Evolutionary conservation across 2,329 filamentous ascomycete genomes (phyloP), one percentile per base, ranked within the genome.

Genomic region (Botrytis hyacinthi): DNA sequence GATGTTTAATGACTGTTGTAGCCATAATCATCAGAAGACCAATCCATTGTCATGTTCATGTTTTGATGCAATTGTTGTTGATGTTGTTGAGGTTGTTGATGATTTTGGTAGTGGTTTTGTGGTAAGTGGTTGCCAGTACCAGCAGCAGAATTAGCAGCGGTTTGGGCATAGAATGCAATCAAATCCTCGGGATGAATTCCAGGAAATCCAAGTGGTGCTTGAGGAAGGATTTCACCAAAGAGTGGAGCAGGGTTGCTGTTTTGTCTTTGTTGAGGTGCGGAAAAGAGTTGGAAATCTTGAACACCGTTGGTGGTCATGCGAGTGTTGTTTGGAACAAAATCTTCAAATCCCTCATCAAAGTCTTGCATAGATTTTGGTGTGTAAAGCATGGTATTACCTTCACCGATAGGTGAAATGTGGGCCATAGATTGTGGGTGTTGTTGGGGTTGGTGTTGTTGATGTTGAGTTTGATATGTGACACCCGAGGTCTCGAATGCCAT

Each of bases 331-430:
- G 78, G 77, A n/a, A 76, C 66, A 37, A 75, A 75, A 29, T 76
- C 73, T 35, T 77, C 75, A 66, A 77, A 80, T 4, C 78, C 79
- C 72, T 93, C 91, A 74, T 94, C 91, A 40, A 89, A 85, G 37
- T 89, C 87, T 29, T 84, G 84, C 74, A 89, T 81, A 0, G 90
- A 90, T 60, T 86, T 86, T 66, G 92, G 90, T 16, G 91, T 92
- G 82, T 87, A 92, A 46, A 93, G 86, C 83, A 93, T 92, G 1
- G 89, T 84, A 74, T 91, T 90, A 51, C 87, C 86, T 78, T 93
- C 91, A 8, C 90, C 92, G 71, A 86, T 85, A 14, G 91, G 91
- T 5, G 92, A 94, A 75, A 93, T 87, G 75, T 93, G 90, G 40
- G 85, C 83, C 51, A 82, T 80, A 10, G 82, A 77, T 54, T 79